phyloP scores from a whole-genome alignment of 2,329 filamentous ascomycete species.

The Penicillium sp. region DNA sequence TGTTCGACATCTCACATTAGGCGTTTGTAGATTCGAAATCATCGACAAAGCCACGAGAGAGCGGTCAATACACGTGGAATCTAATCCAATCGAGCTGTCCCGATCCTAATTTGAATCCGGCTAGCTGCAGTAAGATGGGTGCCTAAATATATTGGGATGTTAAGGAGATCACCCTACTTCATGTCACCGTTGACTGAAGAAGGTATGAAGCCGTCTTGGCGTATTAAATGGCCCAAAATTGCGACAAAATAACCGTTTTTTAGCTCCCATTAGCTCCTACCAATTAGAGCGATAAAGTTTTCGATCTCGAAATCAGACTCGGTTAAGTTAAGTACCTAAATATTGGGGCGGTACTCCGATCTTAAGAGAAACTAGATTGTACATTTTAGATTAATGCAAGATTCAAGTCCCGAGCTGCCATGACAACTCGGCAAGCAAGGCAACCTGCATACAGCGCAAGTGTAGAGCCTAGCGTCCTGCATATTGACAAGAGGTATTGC shows the following conservation, averaged over 20 bases:
- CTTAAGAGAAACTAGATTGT: neutral
- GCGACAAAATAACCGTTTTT: no score
- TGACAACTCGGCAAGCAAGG: slow-evolving; percentile 1
- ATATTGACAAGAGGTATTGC: neutral
- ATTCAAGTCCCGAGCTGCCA: neutral
- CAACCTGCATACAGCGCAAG: neutral
- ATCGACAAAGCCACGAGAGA: neutral
- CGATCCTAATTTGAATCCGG: neutral
- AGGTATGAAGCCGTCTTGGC: slow-evolving; percentile 1
- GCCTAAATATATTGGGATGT: neutral
- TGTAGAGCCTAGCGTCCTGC: neutral
- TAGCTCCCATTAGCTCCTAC: neutral
- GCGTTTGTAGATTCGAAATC: neutral
- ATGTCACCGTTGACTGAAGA: neutral
- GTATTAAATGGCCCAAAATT: neutral
- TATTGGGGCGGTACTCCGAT: no score
- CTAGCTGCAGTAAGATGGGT: neutral
- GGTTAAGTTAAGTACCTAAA: neutral
- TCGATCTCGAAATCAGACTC: neutral
- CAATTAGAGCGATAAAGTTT: neutral
- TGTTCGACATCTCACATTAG: neutral
- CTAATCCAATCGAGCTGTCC: neutral
- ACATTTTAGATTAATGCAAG: neutral
- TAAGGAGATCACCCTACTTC: neutral
- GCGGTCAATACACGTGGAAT: neutral